Percentiles rank a stretch among this genome's conserved stretches.
Conservation (phyloP, 2,329 filamentous ascomycete genomes). For the Pestalotiopsis sp. region DNA sequence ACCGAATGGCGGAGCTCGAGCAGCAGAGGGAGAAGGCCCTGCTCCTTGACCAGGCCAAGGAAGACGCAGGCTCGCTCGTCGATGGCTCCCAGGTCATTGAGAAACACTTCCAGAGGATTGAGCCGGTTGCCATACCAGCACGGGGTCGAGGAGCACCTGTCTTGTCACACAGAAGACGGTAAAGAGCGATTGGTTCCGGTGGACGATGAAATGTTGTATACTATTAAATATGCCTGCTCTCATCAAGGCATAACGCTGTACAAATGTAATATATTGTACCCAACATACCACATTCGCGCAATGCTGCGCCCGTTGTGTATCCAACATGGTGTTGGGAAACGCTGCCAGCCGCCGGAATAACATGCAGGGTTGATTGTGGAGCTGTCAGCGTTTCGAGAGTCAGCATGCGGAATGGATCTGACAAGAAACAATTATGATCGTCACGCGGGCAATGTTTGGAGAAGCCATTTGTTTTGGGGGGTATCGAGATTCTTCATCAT, state of each 20-base stretch:
- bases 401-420: background rate
- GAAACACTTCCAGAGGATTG: constrained; percentile 29
- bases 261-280: constrained; percentile 15
- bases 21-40: constrained; percentile 55
- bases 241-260: constrained; percentile 1
- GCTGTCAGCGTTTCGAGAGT: background rate
- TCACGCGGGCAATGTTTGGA: background rate
- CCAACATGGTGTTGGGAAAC: background rate
- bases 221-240: background rate
- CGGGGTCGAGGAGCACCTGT: background rate
- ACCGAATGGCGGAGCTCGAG: constrained; percentile 68
- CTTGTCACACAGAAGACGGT: background rate
- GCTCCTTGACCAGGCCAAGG: constrained; percentile 56
- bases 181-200: background rate
- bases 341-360: background rate
- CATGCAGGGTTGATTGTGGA: background rate
- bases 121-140: background rate
- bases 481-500: constrained; percentile 28
- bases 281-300: background rate
- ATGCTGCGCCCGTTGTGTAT: background rate
- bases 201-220: background rate
- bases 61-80: constrained; percentile 58
- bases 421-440: background rate
- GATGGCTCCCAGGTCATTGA: constrained; percentile 56
- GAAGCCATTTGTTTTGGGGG: constrained; percentile 14